A percentile compares a stretch with the other conserved stretches of the same genome.
Evolutionary conservation across 1,284 basidiomycete species (phyloP).

Genomic region (Chalciporus sp.): DNA sequence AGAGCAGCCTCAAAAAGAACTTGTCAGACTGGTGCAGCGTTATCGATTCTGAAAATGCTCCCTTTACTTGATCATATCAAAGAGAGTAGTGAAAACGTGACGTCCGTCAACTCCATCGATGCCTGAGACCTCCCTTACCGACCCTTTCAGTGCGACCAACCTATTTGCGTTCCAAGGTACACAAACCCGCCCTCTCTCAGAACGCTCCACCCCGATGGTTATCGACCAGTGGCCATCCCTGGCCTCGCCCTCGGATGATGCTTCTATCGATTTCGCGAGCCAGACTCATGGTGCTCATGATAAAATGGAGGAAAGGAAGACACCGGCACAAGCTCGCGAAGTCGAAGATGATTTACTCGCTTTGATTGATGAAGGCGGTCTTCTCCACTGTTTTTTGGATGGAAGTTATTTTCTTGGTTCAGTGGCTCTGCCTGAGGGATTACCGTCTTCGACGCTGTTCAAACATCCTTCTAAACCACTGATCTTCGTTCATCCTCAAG

Average conservation of each 20-base stretch:
- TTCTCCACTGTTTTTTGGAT: slow-evolving; percentile 70
- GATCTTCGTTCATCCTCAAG: slow-evolving; percentile 50
- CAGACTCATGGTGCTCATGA: slow-evolving; percentile 34
- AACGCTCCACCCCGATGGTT: slow-evolving; percentile 51
- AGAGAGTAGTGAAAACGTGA: slow-evolving; percentile 62
- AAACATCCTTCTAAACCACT: slow-evolving; percentile 49
- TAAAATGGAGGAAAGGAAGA: slow-evolving; percentile 18
- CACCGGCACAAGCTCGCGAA: slow-evolving; percentile 22
- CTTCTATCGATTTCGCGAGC: slow-evolving; percentile 55
- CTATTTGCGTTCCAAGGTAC: slow-evolving; percentile 76
- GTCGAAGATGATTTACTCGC: slow-evolving; percentile 67
- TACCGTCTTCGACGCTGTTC: slow-evolving; percentile 44
- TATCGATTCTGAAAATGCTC: slow-evolving; percentile 65
- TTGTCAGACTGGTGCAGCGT: slow-evolving; percentile 71
- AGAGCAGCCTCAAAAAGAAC: slow-evolving; percentile 11
- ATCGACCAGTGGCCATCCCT: slow-evolving; percentile 72
- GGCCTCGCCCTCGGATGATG: slow-evolving; percentile 51
- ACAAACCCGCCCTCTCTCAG: slow-evolving; percentile 48
- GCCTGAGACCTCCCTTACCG: slow-evolving; percentile 12
- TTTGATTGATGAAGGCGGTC: slow-evolving; percentile 58
- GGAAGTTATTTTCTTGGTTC: slow-evolving; percentile 80
- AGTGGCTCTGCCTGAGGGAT: slow-evolving; percentile 41
- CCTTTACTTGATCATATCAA: slow-evolving; percentile 71
- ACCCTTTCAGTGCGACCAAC: slow-evolving; percentile 59
- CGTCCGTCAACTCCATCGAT: slow-evolving; percentile 43